These are phyloP conservation scores for Neonectria faginata DNA, from an alignment of 2,329 filamentous ascomycete genomes.

Conservation along the genomic window DNA sequence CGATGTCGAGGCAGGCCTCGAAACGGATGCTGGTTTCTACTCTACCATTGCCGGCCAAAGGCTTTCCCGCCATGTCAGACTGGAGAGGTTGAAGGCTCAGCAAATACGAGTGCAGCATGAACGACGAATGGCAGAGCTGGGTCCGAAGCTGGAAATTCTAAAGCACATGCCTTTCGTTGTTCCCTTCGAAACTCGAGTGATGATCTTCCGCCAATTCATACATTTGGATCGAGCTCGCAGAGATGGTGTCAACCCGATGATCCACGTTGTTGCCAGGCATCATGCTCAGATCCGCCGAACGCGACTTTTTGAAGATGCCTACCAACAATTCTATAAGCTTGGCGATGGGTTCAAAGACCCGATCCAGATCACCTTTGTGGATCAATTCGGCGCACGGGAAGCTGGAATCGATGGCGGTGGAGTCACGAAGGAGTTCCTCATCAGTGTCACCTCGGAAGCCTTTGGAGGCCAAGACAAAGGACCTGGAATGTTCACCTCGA, in stretches of 20 bases:
- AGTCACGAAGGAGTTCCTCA: slow-evolving; percentile 97
- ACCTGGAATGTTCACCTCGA: slow-evolving; percentile 79
- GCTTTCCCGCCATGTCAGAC: slow-evolving; percentile 70
- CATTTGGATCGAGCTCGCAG: slow-evolving; percentile 68
- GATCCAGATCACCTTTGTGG: slow-evolving; percentile 96
- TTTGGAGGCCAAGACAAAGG: slow-evolving; percentile 68
- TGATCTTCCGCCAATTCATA: slow-evolving; percentile 96
- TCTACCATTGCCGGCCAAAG: slow-evolving; percentile 64
- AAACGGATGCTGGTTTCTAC: slow-evolving; percentile 42
- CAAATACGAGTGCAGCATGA: slow-evolving; percentile 76
- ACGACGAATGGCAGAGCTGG: slow-evolving; percentile 80
- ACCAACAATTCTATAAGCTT: slow-evolving; percentile 82
- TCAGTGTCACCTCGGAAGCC: slow-evolving; percentile 85
- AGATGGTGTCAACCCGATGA: slow-evolving; percentile 31
- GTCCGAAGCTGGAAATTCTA: slow-evolving; percentile 88
- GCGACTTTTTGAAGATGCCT: slow-evolving; percentile 87
- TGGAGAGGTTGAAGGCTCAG: slow-evolving; percentile 72
- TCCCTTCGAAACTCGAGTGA: slow-evolving; percentile 89
- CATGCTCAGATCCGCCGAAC: slow-evolving; percentile 84
- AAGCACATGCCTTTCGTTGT: slow-evolving; percentile 98
- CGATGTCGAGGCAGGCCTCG: slow-evolving; percentile 47
- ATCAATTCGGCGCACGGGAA: slow-evolving; percentile 86
- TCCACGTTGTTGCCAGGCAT: slow-evolving; percentile 66
- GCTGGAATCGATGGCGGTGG: slow-evolving; percentile 97
- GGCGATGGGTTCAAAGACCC: slow-evolving; percentile 90